A percentile compares a stretch with the other conserved stretches of the same genome.
phyloP scores from a whole-genome alignment of 805 yeast species.

The Sugiyamaella chiloensis region DNA sequence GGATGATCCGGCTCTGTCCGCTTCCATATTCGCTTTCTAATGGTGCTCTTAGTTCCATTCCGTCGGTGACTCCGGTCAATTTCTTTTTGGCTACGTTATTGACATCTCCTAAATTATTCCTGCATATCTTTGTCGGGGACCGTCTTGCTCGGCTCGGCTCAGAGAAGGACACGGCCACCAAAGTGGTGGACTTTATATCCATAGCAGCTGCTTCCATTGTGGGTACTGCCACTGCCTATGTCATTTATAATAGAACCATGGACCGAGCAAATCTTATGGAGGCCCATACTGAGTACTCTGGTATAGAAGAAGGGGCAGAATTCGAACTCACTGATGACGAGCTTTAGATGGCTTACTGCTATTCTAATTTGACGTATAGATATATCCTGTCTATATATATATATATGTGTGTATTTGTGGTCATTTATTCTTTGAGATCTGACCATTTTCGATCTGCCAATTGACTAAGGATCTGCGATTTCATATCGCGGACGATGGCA shows the following conservation, averaged over 20 bases:
- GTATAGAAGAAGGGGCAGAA: conserved; percentile 26
- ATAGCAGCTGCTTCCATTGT: conserved; percentile 55
- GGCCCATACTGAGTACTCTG: conserved; percentile 21
- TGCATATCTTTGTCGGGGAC: conserved; percentile 74
- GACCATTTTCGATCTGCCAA: conserved; percentile 84
- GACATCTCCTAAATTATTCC: conserved; percentile 78
- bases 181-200: conserved; percentile 60
- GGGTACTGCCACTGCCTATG: conserved; percentile 57
- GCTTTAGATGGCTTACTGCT: too few species aligned
- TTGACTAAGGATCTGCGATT: conserved; percentile 56
- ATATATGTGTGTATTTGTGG: too few species aligned
- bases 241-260: conserved; percentile 58
- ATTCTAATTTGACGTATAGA: too few species aligned
- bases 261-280: conserved; percentile 30
- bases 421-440: conserved; percentile 42
- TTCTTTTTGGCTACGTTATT: conserved; percentile 69
- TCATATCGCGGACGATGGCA: conserved; percentile 63
- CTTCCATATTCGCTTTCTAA: conserved; percentile 89
- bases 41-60: conserved; percentile 88
- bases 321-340: conserved; percentile 29
- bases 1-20: conserved; percentile 81
- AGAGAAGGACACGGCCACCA: conserved; percentile 45
- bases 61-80: conserved; percentile 59
- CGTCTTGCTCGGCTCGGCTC: conserved; percentile 67
- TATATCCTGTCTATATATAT: too few species aligned